Percentiles rank a stretch among this genome's conserved stretches.
phyloP scores from a whole-genome alignment of 345 rosid species.

The Heritiera littoralis region DNA sequence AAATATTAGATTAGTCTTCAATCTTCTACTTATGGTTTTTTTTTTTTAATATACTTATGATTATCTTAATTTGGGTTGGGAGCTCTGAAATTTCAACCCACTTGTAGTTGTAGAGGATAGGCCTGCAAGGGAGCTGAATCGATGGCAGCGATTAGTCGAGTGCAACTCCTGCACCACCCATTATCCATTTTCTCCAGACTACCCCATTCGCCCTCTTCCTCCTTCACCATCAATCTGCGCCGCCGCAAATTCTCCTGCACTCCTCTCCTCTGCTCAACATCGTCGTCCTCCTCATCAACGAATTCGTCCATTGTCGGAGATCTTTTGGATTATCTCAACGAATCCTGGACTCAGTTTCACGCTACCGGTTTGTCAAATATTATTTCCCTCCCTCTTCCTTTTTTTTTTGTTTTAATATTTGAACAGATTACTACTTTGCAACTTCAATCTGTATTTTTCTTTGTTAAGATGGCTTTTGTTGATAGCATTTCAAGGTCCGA shows the following conservation, averaged over 20 bases:
- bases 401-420: neutral
- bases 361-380: constrained; percentile 58
- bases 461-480: neutral
- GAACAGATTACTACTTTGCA: neutral
- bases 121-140: neutral
- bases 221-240: constrained; percentile 22
- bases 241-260: constrained; percentile 38
- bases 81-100: no score
- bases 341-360: constrained; percentile 95
- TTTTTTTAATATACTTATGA: no score
- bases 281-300: constrained; percentile 10
- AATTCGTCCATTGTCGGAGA: constrained; percentile 53
- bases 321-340: constrained; percentile 79
- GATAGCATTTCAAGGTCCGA: neutral
- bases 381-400: neutral
- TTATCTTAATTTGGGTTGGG: no score
- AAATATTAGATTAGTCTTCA: no score
- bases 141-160: constrained; percentile 51
- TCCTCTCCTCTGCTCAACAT: constrained; percentile 35
- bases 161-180: constrained; percentile 42
- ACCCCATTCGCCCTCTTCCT: constrained; percentile 17
- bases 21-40: no score
- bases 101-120: no score
- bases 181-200: constrained; percentile 30
- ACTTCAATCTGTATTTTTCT: neutral